These are phyloP conservation scores for Trichoderma koningii DNA, from an alignment of 2,329 filamentous ascomycete genomes.

Conservation along the genomic window DNA sequence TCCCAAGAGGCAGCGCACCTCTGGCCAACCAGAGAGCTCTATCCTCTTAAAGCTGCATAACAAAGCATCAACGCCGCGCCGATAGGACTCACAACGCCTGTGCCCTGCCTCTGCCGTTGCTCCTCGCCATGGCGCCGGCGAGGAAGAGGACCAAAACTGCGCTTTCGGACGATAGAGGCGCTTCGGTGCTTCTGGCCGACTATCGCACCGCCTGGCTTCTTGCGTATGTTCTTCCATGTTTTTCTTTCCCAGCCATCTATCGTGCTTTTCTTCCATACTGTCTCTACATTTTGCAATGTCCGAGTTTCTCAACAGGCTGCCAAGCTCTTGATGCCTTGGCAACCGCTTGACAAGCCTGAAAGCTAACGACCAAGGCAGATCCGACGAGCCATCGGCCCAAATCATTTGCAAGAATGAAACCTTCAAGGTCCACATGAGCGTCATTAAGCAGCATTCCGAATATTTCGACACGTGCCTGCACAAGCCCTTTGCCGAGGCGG, in stretches of 20 bases:
- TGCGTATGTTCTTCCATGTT: constrained; percentile 34
- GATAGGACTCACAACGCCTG: not conserved
- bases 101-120: not conserved
- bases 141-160: constrained; percentile 34
- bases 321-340: not conserved
- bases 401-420: constrained; percentile 37
- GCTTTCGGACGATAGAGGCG: constrained; percentile 26
- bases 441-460: constrained; percentile 40
- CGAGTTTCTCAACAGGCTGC: not conserved
- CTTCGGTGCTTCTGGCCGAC: constrained; percentile 37
- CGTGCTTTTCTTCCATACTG: not conserved
- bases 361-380: constrained; percentile 29
- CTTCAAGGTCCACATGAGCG: constrained; percentile 37
- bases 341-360: not conserved
- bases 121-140: constrained; percentile 32
- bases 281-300: not conserved
- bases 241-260: not conserved
- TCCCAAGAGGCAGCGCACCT: not conserved
- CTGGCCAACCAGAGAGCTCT: not conserved
- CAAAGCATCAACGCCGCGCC: not conserved
- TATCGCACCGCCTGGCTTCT: constrained; percentile 41
- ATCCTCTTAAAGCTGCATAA: not conserved
- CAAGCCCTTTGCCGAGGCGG: constrained; percentile 36
- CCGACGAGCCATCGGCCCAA: constrained; percentile 37
- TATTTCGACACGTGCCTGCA: constrained; percentile 39